Evolutionary conservation across 1,284 basidiomycete genomes (phyloP).

Genomic region (Kwoniella shivajii): DNA sequence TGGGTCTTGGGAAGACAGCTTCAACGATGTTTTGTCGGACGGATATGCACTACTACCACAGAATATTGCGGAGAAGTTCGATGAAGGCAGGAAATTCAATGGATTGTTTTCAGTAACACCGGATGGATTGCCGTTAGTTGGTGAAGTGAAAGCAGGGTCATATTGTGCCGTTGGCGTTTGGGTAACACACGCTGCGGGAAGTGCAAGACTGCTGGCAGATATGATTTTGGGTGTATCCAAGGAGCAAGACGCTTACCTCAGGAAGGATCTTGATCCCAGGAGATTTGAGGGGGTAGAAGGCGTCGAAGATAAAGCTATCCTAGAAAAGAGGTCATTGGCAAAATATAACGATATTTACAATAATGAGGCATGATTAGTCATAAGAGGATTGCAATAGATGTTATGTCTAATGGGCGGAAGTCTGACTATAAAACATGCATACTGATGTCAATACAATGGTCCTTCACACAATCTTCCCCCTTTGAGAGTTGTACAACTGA

Average conservation of each 20-base stretch:
- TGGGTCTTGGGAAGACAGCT: conserved; percentile 20
- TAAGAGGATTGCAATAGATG: too few species aligned
- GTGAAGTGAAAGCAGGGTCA: conserved; percentile 20
- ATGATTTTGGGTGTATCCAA: conserved; percentile 10
- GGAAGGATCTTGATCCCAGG: conserved; percentile 24
- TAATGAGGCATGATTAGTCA: conserved; percentile 13
- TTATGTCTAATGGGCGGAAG: too few species aligned
- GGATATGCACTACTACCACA: conserved; percentile 19
- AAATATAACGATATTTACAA: conserved; percentile 38
- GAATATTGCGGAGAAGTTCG: conserved; percentile 16
- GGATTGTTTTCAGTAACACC: conserved; percentile 37
- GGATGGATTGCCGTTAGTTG: conserved; percentile 32
- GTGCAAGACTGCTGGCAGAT: conserved; percentile 24
- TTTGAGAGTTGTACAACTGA: too few species aligned
- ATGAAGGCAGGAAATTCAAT: conserved; percentile 22
- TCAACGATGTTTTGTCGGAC: conserved; percentile 15
- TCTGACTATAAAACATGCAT: conserved; percentile 1
- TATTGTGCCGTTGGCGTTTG: conserved; percentile 30
- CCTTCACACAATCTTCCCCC: background rate
- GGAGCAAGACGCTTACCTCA: conserved; percentile 15
- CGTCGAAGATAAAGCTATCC: conserved; percentile 35
- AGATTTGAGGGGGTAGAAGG: conserved; percentile 38
- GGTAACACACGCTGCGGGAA: conserved; percentile 36
- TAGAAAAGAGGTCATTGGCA: conserved; percentile 17
- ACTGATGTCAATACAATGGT: background rate